These are phyloP conservation scores for Serpula lacrymans DNA, from an alignment of 768 basidiomycete species.

Conservation along the genomic window DNA sequence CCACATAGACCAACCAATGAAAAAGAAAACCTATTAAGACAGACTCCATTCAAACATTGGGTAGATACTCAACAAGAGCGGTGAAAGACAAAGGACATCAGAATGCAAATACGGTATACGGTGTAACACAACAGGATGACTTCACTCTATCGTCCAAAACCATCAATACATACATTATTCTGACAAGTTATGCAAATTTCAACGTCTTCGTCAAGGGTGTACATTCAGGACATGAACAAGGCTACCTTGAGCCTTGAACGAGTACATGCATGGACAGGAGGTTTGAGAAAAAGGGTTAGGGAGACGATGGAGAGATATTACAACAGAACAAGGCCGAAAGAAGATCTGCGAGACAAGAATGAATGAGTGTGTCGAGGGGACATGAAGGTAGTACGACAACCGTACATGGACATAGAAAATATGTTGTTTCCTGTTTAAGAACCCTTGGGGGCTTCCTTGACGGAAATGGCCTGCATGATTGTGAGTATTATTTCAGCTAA, in stretches of 20 bases:
- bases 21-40: too few relatives aligned
- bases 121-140: background rate
- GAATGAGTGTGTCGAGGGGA: too few relatives aligned
- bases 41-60: conserved; percentile 22
- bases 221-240: conserved; percentile 1
- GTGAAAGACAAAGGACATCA: conserved; percentile 11
- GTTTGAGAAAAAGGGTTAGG: too few relatives aligned
- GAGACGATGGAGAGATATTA: too few relatives aligned
- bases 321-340: too few relatives aligned
- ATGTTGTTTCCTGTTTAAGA: conserved; percentile 13
- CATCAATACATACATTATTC: conserved; percentile 1
- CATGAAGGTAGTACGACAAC: background rate
- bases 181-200: background rate
- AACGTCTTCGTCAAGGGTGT: background rate
- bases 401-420: background rate
- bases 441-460: conserved; percentile 84
- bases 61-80: conserved; percentile 22
- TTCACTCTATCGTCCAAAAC: background rate
- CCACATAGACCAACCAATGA: too few relatives aligned
- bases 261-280: conserved; percentile 17
- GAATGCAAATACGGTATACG: conserved; percentile 3
- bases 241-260: background rate
- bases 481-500: too few relatives aligned
- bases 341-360: too few relatives aligned
- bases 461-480: conserved; percentile 84